Base-by-base conservation (phyloP, 1,139 yeast genomes). In the Blastobotrys illinoisensis region DNA sequence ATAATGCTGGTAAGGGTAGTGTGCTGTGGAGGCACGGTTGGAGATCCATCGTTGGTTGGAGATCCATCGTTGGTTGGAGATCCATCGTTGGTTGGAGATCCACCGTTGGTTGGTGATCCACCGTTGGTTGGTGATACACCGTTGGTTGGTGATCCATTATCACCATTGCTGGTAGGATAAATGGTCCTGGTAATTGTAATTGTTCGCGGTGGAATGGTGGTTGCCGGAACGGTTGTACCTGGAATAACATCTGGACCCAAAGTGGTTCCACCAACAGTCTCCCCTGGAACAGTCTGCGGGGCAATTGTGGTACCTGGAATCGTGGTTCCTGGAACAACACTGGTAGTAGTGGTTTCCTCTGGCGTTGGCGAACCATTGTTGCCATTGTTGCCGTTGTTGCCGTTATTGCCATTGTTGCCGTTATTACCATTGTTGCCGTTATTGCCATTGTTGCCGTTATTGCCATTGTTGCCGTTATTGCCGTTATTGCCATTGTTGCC, bases 141-240 rank as follows among this genome's bases (percentile, higher is more conserved):
- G n/a, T n/a, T n/a, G n/a, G n/a, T n/a, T n/a, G n/a, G n/a, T n/a
- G n/a, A n/a, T n/a, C n/a, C n/a, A n/a, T n/a, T n/a, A n/a, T n/a
- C n/a, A n/a, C n/a, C n/a, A n/a, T 23, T 5, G 9, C 26, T 9
- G 9, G 5, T 23, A 5, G 49, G 49, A 11, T 44, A 23, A 5
- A 44, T 36, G 14, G 58, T 55, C n/a, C 55, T 54, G 14, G 61
- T 54, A 3, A 57, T 58, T 7, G 64, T 54, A 23, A 55, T 53
- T 3, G 58, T 54, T 43, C 57, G 56, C 11, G 61, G 46, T 18
- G 56, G 56, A 26, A 58, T 53, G 4, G 60, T 51, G 28, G 58
- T 51, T 20, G 57, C 62, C 2, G 57, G 59, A 19, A 59, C 52
- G 21, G 60, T 59, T 4, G 60, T 51, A 5, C 59, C 58, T 6